Evolutionary conservation across 306 rosid species (phyloP).

Genomic region (Neltuma alba): DNA sequence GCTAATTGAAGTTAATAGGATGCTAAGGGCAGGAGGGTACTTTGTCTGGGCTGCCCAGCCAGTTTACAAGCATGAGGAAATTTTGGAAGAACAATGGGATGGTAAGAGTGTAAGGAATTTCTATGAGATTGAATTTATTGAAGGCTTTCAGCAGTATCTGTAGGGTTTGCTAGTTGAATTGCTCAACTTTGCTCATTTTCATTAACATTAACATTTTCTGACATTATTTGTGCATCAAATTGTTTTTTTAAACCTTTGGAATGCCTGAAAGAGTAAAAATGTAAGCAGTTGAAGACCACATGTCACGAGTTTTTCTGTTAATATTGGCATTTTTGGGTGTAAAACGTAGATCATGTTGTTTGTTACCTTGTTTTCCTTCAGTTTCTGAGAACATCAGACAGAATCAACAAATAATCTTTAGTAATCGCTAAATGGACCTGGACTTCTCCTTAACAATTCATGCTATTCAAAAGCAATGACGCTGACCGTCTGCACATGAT

Average conservation of each 20-base stretch:
- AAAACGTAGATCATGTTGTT: neutral
- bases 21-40: slow-evolving; percentile 96
- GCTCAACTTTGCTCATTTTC: slow-evolving; percentile 21
- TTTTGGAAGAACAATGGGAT: slow-evolving; percentile 93
- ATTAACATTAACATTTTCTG: neutral
- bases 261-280: neutral
- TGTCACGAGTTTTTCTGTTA: neutral
- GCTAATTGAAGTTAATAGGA: slow-evolving; percentile 92
- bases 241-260: neutral
- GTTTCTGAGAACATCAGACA: slow-evolving; percentile 1
- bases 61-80: slow-evolving; percentile 92
- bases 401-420: neutral
- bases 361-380: neutral
- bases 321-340: neutral
- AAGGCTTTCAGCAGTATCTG: slow-evolving; percentile 22
- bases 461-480: slow-evolving; percentile 7
- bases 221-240: neutral
- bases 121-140: slow-evolving; percentile 22
- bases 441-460: slow-evolving; percentile 12
- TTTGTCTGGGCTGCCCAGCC: slow-evolving; percentile 99
- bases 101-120: slow-evolving; percentile 50
- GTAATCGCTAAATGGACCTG: neutral
- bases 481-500: slow-evolving; percentile 1
- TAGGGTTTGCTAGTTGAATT: neutral
- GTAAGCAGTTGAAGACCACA: neutral